phyloP scores from a whole-genome alignment of 2,329 filamentous ascomycete genomes.

The Talaromyces verruculosus region DNA sequence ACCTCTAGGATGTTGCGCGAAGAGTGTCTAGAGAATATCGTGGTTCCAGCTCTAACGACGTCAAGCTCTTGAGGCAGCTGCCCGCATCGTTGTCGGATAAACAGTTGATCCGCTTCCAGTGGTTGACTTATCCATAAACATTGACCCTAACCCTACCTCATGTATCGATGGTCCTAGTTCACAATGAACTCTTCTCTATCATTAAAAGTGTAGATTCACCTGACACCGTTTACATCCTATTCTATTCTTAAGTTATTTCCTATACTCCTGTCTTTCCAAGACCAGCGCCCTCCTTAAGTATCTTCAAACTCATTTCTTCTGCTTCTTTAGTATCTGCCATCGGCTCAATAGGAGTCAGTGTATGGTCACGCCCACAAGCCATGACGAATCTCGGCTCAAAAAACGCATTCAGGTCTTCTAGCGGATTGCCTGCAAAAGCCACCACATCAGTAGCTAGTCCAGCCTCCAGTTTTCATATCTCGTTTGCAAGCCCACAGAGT shows the following conservation, averaged over 20 bases:
- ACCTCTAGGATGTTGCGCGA: neutral
- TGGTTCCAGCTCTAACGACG: neutral
- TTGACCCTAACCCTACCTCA: neutral
- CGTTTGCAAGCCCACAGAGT: neutral
- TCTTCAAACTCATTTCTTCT: neutral
- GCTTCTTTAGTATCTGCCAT: neutral
- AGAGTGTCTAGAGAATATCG: neutral
- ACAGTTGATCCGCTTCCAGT: neutral
- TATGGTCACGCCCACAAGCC: neutral
- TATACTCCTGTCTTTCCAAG: neutral
- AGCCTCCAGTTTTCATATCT: neutral
- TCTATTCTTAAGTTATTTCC: neutral
- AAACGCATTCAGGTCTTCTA: neutral
- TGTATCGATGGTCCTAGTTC: neutral
- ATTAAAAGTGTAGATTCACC: neutral
- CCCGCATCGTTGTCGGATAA: neutral
- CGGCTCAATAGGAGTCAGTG: neutral
- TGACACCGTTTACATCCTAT: neutral
- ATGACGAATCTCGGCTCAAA: neutral
- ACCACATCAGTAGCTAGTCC: neutral
- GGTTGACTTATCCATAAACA: neutral
- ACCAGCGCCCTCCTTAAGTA: neutral
- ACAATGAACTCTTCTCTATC: neutral
- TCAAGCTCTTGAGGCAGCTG: conserved; percentile 8
- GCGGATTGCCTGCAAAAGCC: neutral